A percentile compares a stretch with the other conserved stretches of the same genome.
phyloP scores from a whole-genome alignment of 306 rosid genomes.

The Dryas octopetala region DNA sequence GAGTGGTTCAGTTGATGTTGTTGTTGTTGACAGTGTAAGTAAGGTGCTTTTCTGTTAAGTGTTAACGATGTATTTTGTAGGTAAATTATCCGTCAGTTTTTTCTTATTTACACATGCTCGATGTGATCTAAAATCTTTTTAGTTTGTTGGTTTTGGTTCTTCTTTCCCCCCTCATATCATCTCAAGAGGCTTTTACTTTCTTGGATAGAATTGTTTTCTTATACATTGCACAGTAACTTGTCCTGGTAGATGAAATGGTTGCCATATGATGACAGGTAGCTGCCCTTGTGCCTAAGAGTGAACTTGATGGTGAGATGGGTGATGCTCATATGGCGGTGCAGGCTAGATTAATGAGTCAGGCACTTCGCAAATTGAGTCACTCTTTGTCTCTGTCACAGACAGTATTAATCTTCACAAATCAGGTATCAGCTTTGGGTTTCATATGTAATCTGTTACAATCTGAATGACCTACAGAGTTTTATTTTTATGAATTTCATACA shows the following conservation, averaged over 20 bases:
- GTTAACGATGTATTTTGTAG: slow-evolving; percentile 3
- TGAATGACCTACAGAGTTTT: not conserved
- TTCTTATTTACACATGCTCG: not conserved
- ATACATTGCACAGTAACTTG: slow-evolving; percentile 7
- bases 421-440: slow-evolving; percentile 49
- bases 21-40: slow-evolving; percentile 96
- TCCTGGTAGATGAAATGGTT: slow-evolving; percentile 18
- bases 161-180: not conserved
- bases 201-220: not conserved
- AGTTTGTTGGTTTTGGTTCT: slow-evolving; percentile 5
- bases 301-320: slow-evolving; percentile 94
- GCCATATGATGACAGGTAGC: slow-evolving; percentile 61
- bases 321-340: slow-evolving; percentile 97
- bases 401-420: slow-evolving; percentile 78
- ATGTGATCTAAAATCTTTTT: not conserved
- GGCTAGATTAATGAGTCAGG: slow-evolving; percentile 97
- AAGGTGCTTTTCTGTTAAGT: slow-evolving; percentile 20
- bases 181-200: not conserved
- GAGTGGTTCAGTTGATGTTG: slow-evolving; percentile 91
- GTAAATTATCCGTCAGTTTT: slow-evolving; percentile 1
- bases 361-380: slow-evolving; percentile 89
- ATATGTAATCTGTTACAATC: not conserved
- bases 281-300: slow-evolving; percentile 92
- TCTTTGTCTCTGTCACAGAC: slow-evolving; percentile 75
- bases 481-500: not conserved